Evolutionary conservation across 108 stramenopile species (phyloP), one percentile per base, ranked within the genome.

Genomic region (Nannochloropsis gaditana): DNA sequence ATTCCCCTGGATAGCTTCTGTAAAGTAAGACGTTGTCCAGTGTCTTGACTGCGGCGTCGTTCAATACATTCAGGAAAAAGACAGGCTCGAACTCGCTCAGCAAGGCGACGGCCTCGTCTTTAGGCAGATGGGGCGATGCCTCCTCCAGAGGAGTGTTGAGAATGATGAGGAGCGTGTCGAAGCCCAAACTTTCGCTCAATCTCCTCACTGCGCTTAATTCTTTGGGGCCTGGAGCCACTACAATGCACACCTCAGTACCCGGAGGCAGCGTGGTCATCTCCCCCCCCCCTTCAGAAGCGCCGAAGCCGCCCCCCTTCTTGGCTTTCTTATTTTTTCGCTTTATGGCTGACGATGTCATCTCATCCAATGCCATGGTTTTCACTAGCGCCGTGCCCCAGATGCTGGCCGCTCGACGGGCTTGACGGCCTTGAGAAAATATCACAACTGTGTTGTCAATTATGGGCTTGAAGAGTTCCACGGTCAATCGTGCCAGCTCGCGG

Each of bases 11-110:
- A 2, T 73, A 73, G 59, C 59, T 73, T 73, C n/a, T 73, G 8
- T n/a, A 73, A 73, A 73, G 59, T n/a, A 73, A n/a, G 19, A 73
- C n/a, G 59, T 73, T 73, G 59, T 73, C 59, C 59, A 73, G n/a
- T 73, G 59, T 73, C n/a, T 73, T 73, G 59, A 73, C 59, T 4
- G 59, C 15, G 59, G 59, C 19, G 59, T 73, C 59, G 8, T 73
- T 73, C 59, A 73, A 3, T 2, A 73, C 59, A 6, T 73, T 73
- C n/a, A 73, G n/a, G 59, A 73, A 73, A 2, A 73, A 73, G 6
- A 73, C 59, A 73, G 59, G 15, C 59, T 73, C 59, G n/a, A 73
- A 73, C 8, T 15, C 59, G n/a, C 19, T n/a, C 4, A 73, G 59
- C 15, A 73, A n/a, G 59, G 59, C 59, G 19, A 2, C n/a, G 59